A percentile compares a stretch with the other conserved stretches of the same genome.
phyloP scores from a whole-genome alignment of 1,284 basidiomycete species.

The Puccinia horiana region DNA sequence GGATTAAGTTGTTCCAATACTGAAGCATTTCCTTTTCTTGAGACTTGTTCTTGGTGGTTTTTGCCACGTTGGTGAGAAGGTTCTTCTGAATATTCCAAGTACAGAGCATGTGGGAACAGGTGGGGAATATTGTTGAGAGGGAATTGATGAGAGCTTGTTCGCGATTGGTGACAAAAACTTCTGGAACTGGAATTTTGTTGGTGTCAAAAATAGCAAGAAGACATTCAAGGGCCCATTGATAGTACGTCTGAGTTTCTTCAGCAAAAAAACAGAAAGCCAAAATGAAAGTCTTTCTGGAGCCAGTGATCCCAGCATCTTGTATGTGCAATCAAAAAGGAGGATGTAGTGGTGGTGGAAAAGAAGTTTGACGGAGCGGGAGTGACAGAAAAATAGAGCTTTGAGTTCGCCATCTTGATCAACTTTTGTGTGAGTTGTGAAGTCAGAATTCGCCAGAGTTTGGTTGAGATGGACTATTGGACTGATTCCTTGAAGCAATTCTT shows the following conservation, averaged over 20 bases:
- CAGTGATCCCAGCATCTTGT: constrained; percentile 2
- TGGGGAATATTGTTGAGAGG: neutral
- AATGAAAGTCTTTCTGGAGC: neutral
- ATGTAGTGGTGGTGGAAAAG: neutral
- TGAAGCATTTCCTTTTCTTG: neutral
- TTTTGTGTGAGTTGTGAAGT: constrained; percentile 2
- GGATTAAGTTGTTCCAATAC: neutral
- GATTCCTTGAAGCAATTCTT: constrained; percentile 3
- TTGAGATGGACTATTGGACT: constrained; percentile 9
- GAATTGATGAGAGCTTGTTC: constrained; percentile 20
- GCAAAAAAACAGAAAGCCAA: constrained; percentile 7
- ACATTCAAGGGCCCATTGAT: neutral
- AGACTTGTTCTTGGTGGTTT: neutral
- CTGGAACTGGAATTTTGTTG: neutral
- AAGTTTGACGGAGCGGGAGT: neutral
- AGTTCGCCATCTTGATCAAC: neutral
- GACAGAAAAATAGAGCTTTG: neutral
- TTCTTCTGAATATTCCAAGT: constrained; percentile 2
- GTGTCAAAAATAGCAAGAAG: neutral
- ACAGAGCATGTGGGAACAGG: neutral
- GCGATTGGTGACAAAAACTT: neutral
- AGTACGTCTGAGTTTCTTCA: too few relatives aligned
- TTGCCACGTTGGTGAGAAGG: neutral
- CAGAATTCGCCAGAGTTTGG: neutral
- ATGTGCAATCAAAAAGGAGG: neutral